Base-by-base conservation (phyloP, 2,329 filamentous ascomycete species). In the Monosporascus sp. region DNA sequence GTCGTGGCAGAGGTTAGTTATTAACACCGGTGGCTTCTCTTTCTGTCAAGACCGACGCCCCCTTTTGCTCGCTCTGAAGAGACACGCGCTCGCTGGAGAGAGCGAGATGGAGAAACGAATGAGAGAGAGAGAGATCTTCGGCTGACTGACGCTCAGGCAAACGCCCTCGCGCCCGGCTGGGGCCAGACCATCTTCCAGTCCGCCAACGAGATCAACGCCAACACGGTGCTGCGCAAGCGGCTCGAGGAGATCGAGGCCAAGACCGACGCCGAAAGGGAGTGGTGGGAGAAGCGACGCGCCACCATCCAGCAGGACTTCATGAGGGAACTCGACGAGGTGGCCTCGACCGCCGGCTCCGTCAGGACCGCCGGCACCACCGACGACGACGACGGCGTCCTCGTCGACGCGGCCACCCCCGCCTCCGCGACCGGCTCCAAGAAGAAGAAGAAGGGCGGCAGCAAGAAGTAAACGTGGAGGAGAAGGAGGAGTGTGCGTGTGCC, bases 131-230 rank as follows among this genome's bases (percentile, higher is more conserved):
- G n/a, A n/a, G n/a, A n/a, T n/a, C n/a, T n/a, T n/a, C n/a, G 31
- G 31, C 31, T 34, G 11, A 34, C 31, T 5, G 31, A 34, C 9
- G 31, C 31, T 14, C 61, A 97, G 91, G 94, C 95, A 64, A 97
- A 97, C 69, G 91, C 89, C 20, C 88, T 97, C 59, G 81, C 84
- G 1, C 87, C 90, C 48, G 87, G 87, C 71, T 99, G 94, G 94
- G 94, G 94, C 57, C 87, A 94, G 68, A 85, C 83, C 53, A 97
- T 99, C 70, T 99, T 99, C 82, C 94, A 99, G 73, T 92, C 90
- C 46, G 94, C 94, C 52, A 96, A 96, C 73, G 94, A 99, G 73
- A 97, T 99, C 73, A 85, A 88, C 55, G 87, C 91, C 67, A 97
- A 97, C 74, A 82, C 83, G 43, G 75, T 85, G 47, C 81, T 96